Conservation (phyloP, 805 yeast species). For the Starmerella floricola region DNA sequence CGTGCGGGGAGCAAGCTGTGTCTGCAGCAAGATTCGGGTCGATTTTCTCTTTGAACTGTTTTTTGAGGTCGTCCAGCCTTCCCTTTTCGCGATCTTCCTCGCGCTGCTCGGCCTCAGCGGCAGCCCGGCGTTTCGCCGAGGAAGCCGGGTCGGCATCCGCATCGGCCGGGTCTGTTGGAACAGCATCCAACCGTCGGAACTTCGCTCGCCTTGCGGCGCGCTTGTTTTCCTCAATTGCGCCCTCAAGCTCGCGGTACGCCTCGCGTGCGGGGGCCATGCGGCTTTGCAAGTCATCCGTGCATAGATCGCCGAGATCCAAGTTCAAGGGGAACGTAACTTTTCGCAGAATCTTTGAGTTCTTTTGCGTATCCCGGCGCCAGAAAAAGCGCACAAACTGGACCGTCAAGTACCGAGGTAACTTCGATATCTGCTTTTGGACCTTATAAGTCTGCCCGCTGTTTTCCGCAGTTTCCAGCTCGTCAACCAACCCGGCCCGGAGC, state of each 20-base stretch:
- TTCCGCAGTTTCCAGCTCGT: constrained; percentile 50
- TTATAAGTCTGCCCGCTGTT: constrained; percentile 61
- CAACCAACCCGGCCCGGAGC: constrained; percentile 57
- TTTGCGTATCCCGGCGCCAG: constrained; percentile 86
- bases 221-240: constrained; percentile 56
- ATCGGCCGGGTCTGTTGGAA: constrained; percentile 21
- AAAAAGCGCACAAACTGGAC: constrained; percentile 90
- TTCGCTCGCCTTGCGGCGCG: constrained; percentile 60
- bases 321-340: constrained; percentile 92
- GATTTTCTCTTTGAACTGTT: constrained; percentile 25
- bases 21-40: constrained; percentile 35
- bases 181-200: constrained; percentile 33
- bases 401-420: constrained; percentile 75
- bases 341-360: constrained; percentile 86
- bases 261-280: constrained; percentile 65
- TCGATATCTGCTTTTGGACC: constrained; percentile 45
- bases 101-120: constrained; percentile 15
- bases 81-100: constrained; percentile 16
- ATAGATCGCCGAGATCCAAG: constrained; percentile 72
- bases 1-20: constrained; percentile 68
- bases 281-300: constrained; percentile 62
- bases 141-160: constrained; percentile 24
- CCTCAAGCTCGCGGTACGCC: constrained; percentile 60
- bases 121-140: constrained; percentile 16
- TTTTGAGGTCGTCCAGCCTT: constrained; percentile 21